Conservation (phyloP, 305 asterid genomes). For the Rubia peregrina region DNA sequence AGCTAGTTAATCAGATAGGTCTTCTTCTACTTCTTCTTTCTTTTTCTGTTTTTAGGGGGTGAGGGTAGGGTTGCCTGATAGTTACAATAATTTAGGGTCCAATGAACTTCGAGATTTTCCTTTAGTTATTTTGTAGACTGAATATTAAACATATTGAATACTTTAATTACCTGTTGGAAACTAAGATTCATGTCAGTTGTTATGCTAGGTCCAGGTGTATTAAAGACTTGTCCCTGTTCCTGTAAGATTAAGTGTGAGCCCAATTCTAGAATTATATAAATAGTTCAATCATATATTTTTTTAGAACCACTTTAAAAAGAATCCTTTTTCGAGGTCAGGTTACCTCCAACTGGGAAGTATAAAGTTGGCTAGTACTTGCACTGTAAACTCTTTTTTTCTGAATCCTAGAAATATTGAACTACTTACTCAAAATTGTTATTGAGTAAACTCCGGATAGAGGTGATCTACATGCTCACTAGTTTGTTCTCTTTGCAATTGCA, state of each 20-base stretch:
- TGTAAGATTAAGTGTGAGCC: neutral
- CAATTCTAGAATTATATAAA: too few species aligned
- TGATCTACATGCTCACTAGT: neutral
- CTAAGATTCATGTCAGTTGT: neutral
- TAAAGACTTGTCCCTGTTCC: neutral
- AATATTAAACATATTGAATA: neutral
- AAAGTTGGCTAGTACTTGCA: neutral
- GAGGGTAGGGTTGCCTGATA: neutral
- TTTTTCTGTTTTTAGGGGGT: neutral
- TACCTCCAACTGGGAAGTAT: neutral
- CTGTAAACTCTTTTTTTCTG: neutral
- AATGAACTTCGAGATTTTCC: neutral
- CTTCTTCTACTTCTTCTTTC: too few species aligned
- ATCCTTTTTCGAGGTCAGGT: neutral
- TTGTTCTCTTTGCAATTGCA: conserved; percentile 8
- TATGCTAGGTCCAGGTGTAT: neutral
- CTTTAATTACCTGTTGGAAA: neutral
- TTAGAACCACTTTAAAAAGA: too few species aligned
- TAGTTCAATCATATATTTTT: neutral
- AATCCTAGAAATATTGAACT: neutral
- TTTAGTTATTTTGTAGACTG: neutral
- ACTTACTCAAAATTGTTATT: neutral
- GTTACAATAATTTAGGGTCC: neutral
- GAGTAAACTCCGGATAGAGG: neutral
- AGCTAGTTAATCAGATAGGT: neutral